Percentiles rank a stretch among this genome's conserved stretches.
Evolutionary conservation across 345 rosid species (phyloP).

Genomic region (Adansonia digitata): DNA sequence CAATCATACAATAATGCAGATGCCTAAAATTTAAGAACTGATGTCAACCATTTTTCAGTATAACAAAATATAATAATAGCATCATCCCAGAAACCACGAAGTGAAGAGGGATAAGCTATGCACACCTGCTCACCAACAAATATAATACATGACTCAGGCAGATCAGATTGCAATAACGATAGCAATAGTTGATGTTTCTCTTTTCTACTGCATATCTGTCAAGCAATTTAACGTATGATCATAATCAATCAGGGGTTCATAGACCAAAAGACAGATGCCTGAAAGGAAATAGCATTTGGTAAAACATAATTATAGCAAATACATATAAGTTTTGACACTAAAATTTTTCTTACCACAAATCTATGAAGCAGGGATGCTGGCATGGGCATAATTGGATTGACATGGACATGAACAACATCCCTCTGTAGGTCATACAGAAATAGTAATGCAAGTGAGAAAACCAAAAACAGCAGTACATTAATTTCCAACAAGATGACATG

Average conservation of each 20-base stretch:
- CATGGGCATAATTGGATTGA: conserved; percentile 67
- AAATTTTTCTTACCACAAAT: conserved; percentile 49
- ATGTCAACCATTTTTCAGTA: background rate
- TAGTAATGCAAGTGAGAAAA: conserved; percentile 8
- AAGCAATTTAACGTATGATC: conserved; percentile 13
- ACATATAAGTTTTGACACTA: background rate
- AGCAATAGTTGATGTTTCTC: conserved; percentile 51
- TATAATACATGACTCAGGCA: conserved; percentile 63
- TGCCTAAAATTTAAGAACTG: background rate
- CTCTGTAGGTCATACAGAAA: conserved; percentile 35
- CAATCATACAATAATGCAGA: conserved; percentile 1
- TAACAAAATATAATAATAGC: background rate
- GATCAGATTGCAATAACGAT: conserved; percentile 54
- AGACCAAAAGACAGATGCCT: background rate
- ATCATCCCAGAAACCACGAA: background rate
- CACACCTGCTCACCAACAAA: conserved; percentile 87
- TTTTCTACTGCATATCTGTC: conserved; percentile 50
- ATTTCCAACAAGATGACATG: conserved; percentile 5
- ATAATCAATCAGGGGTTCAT: background rate
- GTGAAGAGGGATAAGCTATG: conserved; percentile 8
- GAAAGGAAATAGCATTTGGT: background rate
- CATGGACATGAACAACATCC: conserved; percentile 71
- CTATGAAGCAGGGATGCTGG: conserved; percentile 65
- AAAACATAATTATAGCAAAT: background rate
- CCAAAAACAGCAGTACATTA: conserved; percentile 6